Evolutionary conservation across 164 flowering plant genomes (phyloP), one percentile per base, ranked within the genome.

Genomic region (Chimonanthus salicifolius): DNA sequence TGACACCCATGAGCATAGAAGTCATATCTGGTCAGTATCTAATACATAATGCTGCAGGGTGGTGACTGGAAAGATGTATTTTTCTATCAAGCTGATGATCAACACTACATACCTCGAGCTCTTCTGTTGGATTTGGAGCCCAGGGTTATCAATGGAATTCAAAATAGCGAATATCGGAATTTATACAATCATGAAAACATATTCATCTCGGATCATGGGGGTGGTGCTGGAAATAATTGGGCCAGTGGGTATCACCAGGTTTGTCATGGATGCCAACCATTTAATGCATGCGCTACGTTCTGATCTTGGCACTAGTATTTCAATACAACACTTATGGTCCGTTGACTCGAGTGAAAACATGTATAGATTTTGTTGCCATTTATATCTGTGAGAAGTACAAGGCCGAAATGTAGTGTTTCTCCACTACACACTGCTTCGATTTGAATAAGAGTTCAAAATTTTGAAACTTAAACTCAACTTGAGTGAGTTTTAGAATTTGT

Each of bases 191-290:
- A 92, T 66, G 99, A 96, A 74, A 96, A 96, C 77, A 82, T 96
- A 71, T 96, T 88, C 83, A 87, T 94, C 58, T 79, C 99, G 2
- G 91, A 92, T 77, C 95, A 94, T 78, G 99, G 99, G 75, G 98
- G 99, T 6, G 98, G 99, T 77, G 99, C 99, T 71, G 99, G 99
- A 65, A 96, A 96, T 81, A 96, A 92, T 78, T 96, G 99, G 99
- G 99, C 99, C 33, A 96, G 94, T 81, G 99, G 99, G 67, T 96
- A 96, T 82, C 92, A 96, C 82, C 84, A 82, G 84, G 84, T 82
- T 68, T 71, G 74, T 62, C 58, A 33, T 54, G 16, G 4, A 13
- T 9, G 16, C 16, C 60, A 54, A n/a, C 5, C 60, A 54, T 54
- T 54, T 54, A 1, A 33, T 51, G 58, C 58, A 51, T 10, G 58